phyloP scores from a whole-genome alignment of 2,329 filamentous ascomycete species.

The Dryadomyces quercus-mongolicae region DNA sequence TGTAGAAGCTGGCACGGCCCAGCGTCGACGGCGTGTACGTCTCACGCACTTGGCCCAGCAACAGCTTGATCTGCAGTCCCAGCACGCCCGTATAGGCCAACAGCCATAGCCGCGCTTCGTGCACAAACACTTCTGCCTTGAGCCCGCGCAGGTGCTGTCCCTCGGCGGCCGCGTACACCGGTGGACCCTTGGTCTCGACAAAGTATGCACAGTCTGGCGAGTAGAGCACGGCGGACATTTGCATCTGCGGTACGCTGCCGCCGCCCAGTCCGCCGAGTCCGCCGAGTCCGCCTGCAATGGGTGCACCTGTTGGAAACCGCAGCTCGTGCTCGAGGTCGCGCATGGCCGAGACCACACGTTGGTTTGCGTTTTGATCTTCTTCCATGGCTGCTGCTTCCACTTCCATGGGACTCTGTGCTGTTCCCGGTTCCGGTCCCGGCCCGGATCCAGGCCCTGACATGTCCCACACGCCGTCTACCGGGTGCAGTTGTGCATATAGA shows the following conservation, averaged over 20 bases:
- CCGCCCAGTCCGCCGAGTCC: neutral
- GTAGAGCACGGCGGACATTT: conserved; percentile 52
- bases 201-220: conserved; percentile 59
- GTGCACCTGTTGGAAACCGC: conserved; percentile 46
- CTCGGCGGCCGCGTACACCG: conserved; percentile 36
- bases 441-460: neutral
- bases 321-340: conserved; percentile 48
- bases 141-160: conserved; percentile 45
- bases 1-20: conserved; percentile 53
- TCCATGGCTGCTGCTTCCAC: neutral
- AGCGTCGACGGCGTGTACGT: conserved; percentile 56
- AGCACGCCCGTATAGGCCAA: conserved; percentile 43
- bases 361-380: neutral
- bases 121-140: conserved; percentile 48
- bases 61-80: conserved; percentile 47
- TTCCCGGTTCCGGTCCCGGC: neutral
- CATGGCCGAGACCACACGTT: conserved; percentile 16
- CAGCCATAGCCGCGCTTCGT: conserved; percentile 46
- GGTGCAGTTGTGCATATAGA: conserved; percentile 69
- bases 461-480: conserved; percentile 28
- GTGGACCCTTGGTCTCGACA: conserved; percentile 52
- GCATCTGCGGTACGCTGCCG: conserved; percentile 36
- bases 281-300: conserved; percentile 25
- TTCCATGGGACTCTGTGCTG: conserved; percentile 14
- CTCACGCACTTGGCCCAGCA: conserved; percentile 54